Conservation (phyloP, 805 yeast species). For the Lachancea fermentati region DNA sequence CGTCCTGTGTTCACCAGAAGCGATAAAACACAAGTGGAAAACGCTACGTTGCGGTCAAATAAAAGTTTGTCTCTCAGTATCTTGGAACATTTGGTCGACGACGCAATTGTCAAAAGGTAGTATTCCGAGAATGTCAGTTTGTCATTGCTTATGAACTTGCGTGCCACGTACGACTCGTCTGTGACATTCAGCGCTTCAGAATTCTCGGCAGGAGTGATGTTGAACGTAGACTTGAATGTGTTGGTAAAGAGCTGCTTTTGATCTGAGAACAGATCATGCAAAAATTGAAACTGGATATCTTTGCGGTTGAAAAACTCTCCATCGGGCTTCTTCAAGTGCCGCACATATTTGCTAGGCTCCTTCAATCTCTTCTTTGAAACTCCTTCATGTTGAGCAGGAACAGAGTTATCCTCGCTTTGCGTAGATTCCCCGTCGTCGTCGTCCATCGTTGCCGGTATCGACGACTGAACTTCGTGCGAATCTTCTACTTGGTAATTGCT, state of each 20-base stretch:
- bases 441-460: neutral
- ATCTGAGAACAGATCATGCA: conserved; percentile 59
- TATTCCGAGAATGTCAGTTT: conserved; percentile 75
- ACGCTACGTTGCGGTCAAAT: conserved; percentile 54
- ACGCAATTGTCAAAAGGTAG: conserved; percentile 75
- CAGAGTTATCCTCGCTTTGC: conserved; percentile 18
- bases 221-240: conserved; percentile 42
- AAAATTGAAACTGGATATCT: conserved; percentile 81
- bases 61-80: conserved; percentile 73
- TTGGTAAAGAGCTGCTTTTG: conserved; percentile 62
- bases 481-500: neutral
- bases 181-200: conserved; percentile 31
- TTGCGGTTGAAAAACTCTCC: conserved; percentile 88
- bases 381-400: conserved; percentile 1
- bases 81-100: conserved; percentile 76
- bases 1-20: conserved; percentile 86
- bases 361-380: conserved; percentile 16
- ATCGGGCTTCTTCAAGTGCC: conserved; percentile 79
- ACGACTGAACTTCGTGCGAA: neutral
- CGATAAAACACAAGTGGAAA: conserved; percentile 75
- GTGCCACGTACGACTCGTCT: conserved; percentile 34
- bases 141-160: conserved; percentile 34
- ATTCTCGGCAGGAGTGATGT: conserved; percentile 30
- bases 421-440: conserved; percentile 14
- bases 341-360: conserved; percentile 23